A percentile compares a stretch with the other conserved stretches of the same genome.
These are phyloP conservation scores for Xylaria cubensis DNA, from an alignment of 495 filamentous ascomycete species.

Conservation along the genomic window DNA sequence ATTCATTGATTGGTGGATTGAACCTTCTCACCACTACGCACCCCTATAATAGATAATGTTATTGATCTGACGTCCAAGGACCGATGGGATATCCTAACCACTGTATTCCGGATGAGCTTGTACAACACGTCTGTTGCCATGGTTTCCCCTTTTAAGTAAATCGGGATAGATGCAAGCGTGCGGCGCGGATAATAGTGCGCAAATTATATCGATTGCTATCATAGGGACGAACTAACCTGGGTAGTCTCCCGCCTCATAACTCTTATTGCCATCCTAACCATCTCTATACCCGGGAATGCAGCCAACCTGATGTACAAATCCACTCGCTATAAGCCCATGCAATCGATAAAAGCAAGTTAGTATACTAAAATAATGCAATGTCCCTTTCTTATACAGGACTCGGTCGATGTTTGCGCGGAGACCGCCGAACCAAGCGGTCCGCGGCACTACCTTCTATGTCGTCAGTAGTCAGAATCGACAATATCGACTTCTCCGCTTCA, in stretches of 20 bases:
- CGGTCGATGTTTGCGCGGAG: slow-evolving; percentile 16
- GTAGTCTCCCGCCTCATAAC: background rate
- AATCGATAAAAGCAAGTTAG: background rate
- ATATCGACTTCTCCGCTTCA: slow-evolving; percentile 39
- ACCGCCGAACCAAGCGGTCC: slow-evolving; percentile 21
- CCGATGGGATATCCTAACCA: background rate
- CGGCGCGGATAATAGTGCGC: background rate
- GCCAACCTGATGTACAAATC: background rate
- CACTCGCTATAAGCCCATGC: slow-evolving; percentile 15
- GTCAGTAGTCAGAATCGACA: slow-evolving; percentile 36
- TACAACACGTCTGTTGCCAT: background rate
- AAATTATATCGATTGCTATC: background rate
- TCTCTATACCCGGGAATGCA: background rate
- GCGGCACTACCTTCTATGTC: slow-evolving; percentile 18
- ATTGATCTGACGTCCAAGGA: slow-evolving; percentile 10
- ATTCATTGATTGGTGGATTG: too few species aligned
- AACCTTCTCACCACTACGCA: background rate
- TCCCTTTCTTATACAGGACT: background rate
- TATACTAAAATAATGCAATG: slow-evolving; percentile 14
- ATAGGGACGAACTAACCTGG: background rate
- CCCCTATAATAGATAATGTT: background rate
- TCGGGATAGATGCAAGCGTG: background rate
- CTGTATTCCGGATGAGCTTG: background rate
- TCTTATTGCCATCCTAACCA: background rate
- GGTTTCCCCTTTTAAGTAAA: background rate